These are phyloP conservation scores for Cryptosporidium viatorum DNA, from an alignment of 169 alveolate genomes.

Conservation along the genomic window DNA sequence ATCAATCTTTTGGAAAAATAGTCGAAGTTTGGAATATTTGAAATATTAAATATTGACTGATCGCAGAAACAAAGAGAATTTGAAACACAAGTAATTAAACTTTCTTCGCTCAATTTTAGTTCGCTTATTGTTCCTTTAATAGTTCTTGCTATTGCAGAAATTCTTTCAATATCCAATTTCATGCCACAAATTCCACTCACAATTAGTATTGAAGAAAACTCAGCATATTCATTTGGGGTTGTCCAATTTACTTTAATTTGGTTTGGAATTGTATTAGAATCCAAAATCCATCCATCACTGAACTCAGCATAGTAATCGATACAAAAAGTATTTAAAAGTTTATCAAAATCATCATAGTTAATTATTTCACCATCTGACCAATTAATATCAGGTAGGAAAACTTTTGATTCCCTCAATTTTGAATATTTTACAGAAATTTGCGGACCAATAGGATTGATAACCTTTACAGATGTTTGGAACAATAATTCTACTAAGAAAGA, in stretches of 20 bases:
- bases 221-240: constrained; percentile 62
- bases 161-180: constrained; percentile 20
- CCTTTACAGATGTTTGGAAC: constrained; percentile 44
- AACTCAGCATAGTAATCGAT: constrained; percentile 54
- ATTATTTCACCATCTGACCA: constrained; percentile 34
- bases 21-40: constrained; percentile 52
- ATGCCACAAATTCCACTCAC: constrained; percentile 60
- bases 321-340: constrained; percentile 57
- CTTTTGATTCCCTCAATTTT: constrained; percentile 13
- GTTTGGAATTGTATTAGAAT: constrained; percentile 50
- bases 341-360: constrained; percentile 30
- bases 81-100: constrained; percentile 27
- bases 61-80: constrained; percentile 50
- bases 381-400: constrained; percentile 29
- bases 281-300: constrained; percentile 53
- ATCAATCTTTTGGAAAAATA: neutral
- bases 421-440: neutral
- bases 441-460: constrained; percentile 8
- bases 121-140: constrained; percentile 42
- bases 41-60: constrained; percentile 30
- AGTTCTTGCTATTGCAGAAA: constrained; percentile 45
- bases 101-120: constrained; percentile 33
- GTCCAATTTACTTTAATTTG: constrained; percentile 68
- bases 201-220: constrained; percentile 36
- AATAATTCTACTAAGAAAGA: constrained; percentile 43